Percentiles rank a stretch among this genome's conserved stretches.
Evolutionary conservation across 2,329 filamentous ascomycete genomes (phyloP).

Genomic region (Raffaelea arxii): DNA sequence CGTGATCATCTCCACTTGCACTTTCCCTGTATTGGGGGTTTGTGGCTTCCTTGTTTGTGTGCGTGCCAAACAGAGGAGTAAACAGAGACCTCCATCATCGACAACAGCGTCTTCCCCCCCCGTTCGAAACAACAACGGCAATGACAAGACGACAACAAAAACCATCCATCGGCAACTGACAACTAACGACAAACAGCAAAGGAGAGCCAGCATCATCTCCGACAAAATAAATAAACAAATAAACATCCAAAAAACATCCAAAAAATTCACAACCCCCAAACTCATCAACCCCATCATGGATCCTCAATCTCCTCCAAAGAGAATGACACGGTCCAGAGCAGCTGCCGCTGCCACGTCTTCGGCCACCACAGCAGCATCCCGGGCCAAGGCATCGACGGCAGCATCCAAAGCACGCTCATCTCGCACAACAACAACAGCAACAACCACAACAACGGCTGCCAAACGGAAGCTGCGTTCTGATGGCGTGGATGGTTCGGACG

Average conservation of each 20-base stretch:
- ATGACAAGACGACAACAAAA: not conserved
- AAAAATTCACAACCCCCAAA: too few species aligned
- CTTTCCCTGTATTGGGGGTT: too few species aligned
- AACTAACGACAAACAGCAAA: not conserved
- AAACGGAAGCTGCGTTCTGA: conserved; percentile 48
- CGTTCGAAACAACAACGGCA: not conserved
- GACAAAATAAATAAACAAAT: too few species aligned
- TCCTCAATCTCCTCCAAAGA: conserved; percentile 17
- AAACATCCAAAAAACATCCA: too few species aligned
- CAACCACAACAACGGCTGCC: conserved; percentile 18
- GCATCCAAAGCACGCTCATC: conserved; percentile 28
- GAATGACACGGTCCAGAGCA: conserved; percentile 26
- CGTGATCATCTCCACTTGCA: conserved; percentile 7
- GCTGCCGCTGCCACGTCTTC: conserved; percentile 20
- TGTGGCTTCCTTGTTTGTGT: not conserved
- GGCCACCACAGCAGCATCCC: conserved; percentile 27
- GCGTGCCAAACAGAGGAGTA: too few species aligned
- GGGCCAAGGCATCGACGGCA: conserved; percentile 32
- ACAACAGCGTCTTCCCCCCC: not conserved
- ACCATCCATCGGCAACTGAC: not conserved
- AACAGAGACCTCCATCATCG: not conserved
- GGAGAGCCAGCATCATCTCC: too few species aligned
- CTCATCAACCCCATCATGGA: conserved; percentile 13
- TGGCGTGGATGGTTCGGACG: conserved; percentile 35
- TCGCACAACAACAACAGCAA: conserved; percentile 19